phyloP scores from a whole-genome alignment of 805 yeast genomes.

The Hanseniaspora jakobsenii region DNA sequence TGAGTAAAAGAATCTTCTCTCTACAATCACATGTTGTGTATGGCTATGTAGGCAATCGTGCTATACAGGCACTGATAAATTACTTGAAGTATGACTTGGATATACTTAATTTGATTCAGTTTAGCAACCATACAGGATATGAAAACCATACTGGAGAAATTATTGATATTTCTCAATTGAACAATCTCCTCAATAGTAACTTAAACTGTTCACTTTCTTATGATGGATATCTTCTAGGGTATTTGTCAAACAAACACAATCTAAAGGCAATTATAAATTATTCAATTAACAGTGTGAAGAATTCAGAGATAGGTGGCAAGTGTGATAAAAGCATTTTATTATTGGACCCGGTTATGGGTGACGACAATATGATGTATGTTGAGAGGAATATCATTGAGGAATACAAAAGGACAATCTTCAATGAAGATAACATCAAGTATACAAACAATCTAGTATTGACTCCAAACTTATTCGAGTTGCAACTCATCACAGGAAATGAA shows the following conservation, averaged over 20 bases:
- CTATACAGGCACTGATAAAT: constrained; percentile 54
- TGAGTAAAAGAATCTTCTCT: constrained; percentile 21
- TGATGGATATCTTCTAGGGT: constrained; percentile 54
- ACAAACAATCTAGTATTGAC: constrained; percentile 52
- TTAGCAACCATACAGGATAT: constrained; percentile 62
- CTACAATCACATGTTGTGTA: constrained; percentile 62
- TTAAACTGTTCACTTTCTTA: constrained; percentile 27
- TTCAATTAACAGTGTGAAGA: too few relatives aligned
- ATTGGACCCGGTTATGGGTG: constrained; percentile 74
- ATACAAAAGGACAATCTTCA: constrained; percentile 36
- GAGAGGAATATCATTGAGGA: constrained; percentile 48
- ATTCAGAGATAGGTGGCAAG: neutral
- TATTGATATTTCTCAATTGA: neutral
- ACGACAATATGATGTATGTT: constrained; percentile 59
- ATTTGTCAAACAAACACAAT: constrained; percentile 47
- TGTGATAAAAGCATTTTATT: constrained; percentile 36
- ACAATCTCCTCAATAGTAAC: neutral
- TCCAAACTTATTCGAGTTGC: constrained; percentile 86
- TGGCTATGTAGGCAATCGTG: constrained; percentile 62
- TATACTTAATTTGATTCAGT: constrained; percentile 50
- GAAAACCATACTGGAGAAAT: constrained; percentile 26
- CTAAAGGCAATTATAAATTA: constrained; percentile 30
- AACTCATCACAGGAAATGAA: constrained; percentile 35
- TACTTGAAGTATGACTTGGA: constrained; percentile 61
- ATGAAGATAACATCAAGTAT: too few relatives aligned